phyloP scores from a whole-genome alignment of 1,139 yeast genomes.

The Blastobotrys apis region DNA sequence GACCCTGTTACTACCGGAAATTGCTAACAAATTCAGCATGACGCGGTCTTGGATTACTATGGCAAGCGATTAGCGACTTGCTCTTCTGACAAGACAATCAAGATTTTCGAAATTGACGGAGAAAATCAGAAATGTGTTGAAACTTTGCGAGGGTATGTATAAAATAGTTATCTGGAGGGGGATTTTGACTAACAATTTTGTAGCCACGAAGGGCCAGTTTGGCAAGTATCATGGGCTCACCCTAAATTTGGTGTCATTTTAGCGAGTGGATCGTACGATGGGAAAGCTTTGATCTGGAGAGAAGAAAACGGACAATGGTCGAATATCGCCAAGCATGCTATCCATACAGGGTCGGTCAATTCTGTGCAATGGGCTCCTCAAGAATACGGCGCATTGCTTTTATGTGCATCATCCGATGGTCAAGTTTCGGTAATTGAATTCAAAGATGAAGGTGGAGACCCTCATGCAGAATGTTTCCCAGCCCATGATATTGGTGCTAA shows the following conservation, averaged over 20 bases:
- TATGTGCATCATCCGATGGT: conserved; percentile 93
- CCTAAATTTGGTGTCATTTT: conserved; percentile 94
- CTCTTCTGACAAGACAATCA: conserved; percentile 90
- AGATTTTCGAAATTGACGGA: conserved; percentile 86
- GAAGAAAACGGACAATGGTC: conserved; percentile 90
- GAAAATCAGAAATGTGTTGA: conserved; percentile 67
- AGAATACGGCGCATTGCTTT: conserved; percentile 86
- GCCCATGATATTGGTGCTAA: conserved; percentile 95
- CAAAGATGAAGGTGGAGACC: conserved; percentile 75
- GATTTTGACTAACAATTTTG: background rate
- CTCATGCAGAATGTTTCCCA: conserved; percentile 56
- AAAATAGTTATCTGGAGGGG: background rate
- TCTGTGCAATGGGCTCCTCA: conserved; percentile 97
- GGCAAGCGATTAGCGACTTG: conserved; percentile 95
- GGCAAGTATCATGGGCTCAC: conserved; percentile 99
- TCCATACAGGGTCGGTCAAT: conserved; percentile 91
- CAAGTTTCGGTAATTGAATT: conserved; percentile 86
- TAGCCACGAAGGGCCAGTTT: conserved; percentile 92
- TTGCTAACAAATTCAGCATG: conserved; percentile 47
- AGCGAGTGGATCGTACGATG: conserved; percentile 95
- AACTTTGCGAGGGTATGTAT: conserved; percentile 57
- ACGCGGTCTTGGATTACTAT: conserved; percentile 93
- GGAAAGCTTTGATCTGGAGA: conserved; percentile 91
- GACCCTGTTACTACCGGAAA: background rate
- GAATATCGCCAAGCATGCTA: conserved; percentile 79